Conservation (phyloP, 768 basidiomycete species). For the Suillus discolor region DNA sequence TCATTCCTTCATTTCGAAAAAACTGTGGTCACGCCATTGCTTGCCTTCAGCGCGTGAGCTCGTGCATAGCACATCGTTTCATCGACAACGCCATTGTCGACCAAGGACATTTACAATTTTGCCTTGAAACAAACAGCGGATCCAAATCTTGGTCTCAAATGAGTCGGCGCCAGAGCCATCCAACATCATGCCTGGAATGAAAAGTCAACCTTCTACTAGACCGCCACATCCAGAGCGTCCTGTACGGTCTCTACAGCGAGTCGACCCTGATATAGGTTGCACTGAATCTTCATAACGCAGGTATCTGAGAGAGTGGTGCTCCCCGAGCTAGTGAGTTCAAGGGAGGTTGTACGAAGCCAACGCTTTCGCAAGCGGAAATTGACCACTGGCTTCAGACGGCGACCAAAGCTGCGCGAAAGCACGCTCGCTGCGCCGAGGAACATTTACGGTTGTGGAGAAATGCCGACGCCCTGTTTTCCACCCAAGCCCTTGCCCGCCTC, state of each 20-base stretch:
- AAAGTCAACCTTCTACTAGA: constrained; percentile 11
- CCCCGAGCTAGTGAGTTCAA: constrained; percentile 43
- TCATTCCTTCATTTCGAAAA: neutral
- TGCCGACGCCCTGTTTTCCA: constrained; percentile 5
- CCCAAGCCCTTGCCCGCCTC: constrained; percentile 9
- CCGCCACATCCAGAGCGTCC: constrained; percentile 49
- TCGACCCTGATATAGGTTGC: constrained; percentile 5
- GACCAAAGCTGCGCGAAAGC: constrained; percentile 22
- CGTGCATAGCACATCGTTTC: constrained; percentile 24
- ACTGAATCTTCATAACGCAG: constrained; percentile 32
- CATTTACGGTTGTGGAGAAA: constrained; percentile 44
- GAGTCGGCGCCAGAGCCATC: too few relatives aligned
- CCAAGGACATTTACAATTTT: too few relatives aligned
- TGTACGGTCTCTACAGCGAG: constrained; percentile 58
- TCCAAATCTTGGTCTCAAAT: neutral
- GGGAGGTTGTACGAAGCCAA: constrained; percentile 42
- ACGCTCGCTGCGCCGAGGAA: constrained; percentile 25
- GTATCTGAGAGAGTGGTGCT: constrained; percentile 56
- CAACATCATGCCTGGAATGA: too few relatives aligned
- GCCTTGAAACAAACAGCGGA: constrained; percentile 19
- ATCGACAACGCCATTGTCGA: constrained; percentile 9
- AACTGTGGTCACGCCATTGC: constrained; percentile 2
- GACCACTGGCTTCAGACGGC: constrained; percentile 21
- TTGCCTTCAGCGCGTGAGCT: constrained; percentile 11
- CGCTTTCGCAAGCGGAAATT: constrained; percentile 30